These are phyloP conservation scores for Botrytis deweyae DNA, from an alignment of 2,329 filamentous ascomycete genomes.

Conservation along the genomic window DNA sequence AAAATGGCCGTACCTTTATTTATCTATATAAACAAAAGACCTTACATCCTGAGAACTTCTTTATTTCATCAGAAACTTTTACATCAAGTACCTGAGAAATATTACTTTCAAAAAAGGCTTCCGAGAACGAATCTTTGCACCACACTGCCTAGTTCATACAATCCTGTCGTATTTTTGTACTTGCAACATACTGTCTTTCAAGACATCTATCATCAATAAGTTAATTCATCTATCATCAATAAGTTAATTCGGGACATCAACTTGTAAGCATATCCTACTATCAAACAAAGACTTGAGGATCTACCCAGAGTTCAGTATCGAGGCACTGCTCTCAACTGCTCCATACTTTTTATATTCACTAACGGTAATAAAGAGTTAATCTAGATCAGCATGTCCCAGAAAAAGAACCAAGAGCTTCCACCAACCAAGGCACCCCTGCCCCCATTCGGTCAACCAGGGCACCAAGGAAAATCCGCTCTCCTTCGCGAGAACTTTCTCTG, in stretches of 20 bases:
- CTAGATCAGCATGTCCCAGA: not conserved
- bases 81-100: not conserved
- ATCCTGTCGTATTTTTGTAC: no score
- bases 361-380: not conserved
- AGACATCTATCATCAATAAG: no score
- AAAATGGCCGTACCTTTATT: not conserved
- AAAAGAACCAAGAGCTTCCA: not conserved
- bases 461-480: slow-evolving; percentile 13
- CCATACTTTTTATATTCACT: not conserved
- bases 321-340: not conserved
- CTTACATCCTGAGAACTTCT: not conserved
- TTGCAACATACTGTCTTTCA: not conserved
- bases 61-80: not conserved
- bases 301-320: not conserved
- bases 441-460: not conserved
- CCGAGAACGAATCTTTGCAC: no score
- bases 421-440: not conserved
- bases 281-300: not conserved
- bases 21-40: not conserved
- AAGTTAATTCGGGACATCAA: not conserved
- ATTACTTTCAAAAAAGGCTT: not conserved
- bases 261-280: not conserved
- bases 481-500: slow-evolving; percentile 1
- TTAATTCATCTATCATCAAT: accelerated
- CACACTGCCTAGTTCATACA: not conserved